Percentiles rank a stretch among this genome's conserved stretches.
These are phyloP conservation scores for Cryptosporidium andersoni DNA, from an alignment of 169 alveolate genomes.

Conservation along the genomic window DNA sequence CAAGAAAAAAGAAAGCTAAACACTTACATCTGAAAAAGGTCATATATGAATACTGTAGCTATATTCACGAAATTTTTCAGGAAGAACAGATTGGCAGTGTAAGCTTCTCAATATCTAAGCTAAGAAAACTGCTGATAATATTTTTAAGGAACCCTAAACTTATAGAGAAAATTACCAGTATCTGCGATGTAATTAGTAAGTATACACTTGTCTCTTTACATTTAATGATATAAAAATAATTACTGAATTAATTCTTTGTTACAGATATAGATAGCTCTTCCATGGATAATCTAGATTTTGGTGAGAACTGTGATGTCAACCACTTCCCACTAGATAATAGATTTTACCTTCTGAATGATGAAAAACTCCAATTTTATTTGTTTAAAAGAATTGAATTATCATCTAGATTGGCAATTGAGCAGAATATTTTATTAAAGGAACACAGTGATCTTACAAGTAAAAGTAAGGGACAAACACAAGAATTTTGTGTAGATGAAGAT, in stretches of 20 bases:
- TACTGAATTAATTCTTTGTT: background rate
- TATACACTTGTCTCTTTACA: background rate
- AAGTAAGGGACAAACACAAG: background rate
- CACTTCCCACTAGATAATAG: background rate
- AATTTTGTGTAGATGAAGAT: background rate
- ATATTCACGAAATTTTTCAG: conserved; percentile 8
- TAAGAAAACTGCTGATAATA: background rate
- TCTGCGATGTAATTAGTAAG: conserved; percentile 58
- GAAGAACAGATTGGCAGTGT: conserved; percentile 5
- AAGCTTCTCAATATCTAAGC: background rate
- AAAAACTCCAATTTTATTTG: conserved; percentile 28
- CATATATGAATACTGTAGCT: conserved; percentile 2
- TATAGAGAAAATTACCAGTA: conserved; percentile 29
- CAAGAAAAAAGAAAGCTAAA: conserved; percentile 5
- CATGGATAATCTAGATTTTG: no score
- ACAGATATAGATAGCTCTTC: background rate
- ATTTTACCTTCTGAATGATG: conserved; percentile 27
- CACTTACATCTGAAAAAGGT: conserved; percentile 11
- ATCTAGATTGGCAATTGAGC: conserved; percentile 16
- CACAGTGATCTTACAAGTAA: background rate
- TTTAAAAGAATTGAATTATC: conserved; percentile 28
- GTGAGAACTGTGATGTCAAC: no score
- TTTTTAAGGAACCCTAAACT: conserved; percentile 6
- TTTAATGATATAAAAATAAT: background rate
- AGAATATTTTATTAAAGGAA: conserved; percentile 13